Conservation (phyloP, 148 eudicot genomes). For the Dianthus caryophyllus region DNA sequence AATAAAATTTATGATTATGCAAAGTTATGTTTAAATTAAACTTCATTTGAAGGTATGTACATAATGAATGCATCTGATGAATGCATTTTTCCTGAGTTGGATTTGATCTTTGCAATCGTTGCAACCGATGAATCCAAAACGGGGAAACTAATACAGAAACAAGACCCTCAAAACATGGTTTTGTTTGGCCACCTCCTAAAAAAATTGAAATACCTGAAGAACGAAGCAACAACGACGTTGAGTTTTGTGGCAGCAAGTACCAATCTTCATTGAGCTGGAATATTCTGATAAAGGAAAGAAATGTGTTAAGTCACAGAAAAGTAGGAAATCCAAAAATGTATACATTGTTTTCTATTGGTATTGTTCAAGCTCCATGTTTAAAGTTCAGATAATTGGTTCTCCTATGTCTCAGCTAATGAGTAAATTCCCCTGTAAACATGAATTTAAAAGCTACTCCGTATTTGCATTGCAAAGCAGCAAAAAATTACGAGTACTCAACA, state of each 20-base stretch:
- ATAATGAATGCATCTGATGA: conserved; percentile 1
- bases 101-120: background rate
- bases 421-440: background rate
- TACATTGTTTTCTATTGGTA: too few species aligned
- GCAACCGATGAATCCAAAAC: background rate
- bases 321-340: background rate
- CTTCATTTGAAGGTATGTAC: background rate
- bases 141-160: background rate
- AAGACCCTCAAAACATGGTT: background rate
- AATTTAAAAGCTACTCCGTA: too few species aligned
- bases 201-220: too few species aligned
- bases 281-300: conserved; percentile 10
- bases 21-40: conserved; percentile 7
- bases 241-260: background rate
- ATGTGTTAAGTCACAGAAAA: background rate
- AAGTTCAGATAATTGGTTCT: background rate
- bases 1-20: conserved; percentile 6
- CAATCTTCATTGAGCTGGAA: conserved; percentile 14
- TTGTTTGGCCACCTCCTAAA: too few species aligned
- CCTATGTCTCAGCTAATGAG: background rate
- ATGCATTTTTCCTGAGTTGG: conserved; percentile 9
- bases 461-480: too few species aligned
- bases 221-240: too few species aligned
- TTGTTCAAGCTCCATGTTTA: background rate
- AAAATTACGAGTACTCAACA: too few species aligned